Evolutionary conservation across 192 early-diverging fungal genomes (phyloP), one percentile per base, ranked within the genome.

Genomic region (Entophlyctis luteolus): DNA sequence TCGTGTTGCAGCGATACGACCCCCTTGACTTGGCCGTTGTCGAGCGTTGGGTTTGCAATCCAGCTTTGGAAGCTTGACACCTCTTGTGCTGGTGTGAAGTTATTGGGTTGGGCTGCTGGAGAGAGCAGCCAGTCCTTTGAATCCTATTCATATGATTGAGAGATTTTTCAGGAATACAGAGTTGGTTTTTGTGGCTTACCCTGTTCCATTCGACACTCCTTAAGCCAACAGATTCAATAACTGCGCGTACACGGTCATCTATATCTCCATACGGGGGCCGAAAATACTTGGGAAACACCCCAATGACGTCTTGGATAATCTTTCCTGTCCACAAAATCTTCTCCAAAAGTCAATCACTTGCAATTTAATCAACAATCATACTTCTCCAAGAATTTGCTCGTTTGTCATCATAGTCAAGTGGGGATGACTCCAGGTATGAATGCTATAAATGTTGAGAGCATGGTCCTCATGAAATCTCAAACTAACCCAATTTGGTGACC

Each of bases 191-290:
- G 23, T 6, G 22, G 53, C n/a, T 2, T 31, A 55, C 49, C 33
- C 37, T 14, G 23, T 48, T 72, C 80, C 80, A 82, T 23, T 73
- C 48, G 12, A 72, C 65, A 32, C 59, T 68, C 58, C 75, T 67
- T 1, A 72, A 78, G 29, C 85, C 87, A 34, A 88, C 67, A 34
- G 81, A 77, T 35, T 73, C 55, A 25, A 80, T 72, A 55, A 88
- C 81, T 38, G 65, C 68, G 23, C 84, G 72, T 25, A 82, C 79
- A 48, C 86, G 74, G 27, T 84, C 81, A 57, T 88, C 86, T 42
- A 84, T 75, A 74, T 86, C 85, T 57, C 87, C 87, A 60, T 81
- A 85, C 1, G 86, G 86, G n/a, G 86, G 83, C 49, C 88, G 78
- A 58, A 86, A 78, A 68, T 84, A 87, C 0, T 57, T 69, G 32